Evolutionary conservation across 257 asterid genomes (phyloP), one percentile per base, ranked within the genome.

Genomic region (Galeopsis tetrahit): DNA sequence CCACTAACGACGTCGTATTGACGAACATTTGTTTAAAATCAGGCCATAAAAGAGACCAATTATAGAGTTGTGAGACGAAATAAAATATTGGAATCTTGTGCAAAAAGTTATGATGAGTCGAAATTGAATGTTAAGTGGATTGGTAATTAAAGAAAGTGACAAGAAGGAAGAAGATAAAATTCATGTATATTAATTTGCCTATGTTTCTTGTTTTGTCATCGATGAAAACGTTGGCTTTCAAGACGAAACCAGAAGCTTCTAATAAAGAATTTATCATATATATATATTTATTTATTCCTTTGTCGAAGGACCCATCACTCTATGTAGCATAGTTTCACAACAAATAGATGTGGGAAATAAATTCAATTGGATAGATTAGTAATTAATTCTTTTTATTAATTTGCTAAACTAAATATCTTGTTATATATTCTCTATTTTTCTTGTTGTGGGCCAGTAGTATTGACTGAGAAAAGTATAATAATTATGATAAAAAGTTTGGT

Each of bases 121-220:
- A 21, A 21, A 21, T 21, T 21, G 28, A 21, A 21, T 21, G 0
- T 21, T 21, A 21, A 21, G 28, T 21, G 1, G 51, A 44, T 44
- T 44, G 43, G 4, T 0, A n/a, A 10, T 7, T 31, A 52, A 61
- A 14, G 66, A 57, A 69, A 57, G 66, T 33, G 86, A 74, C 75
- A 68, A 62, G 38, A 33, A 17, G 34, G 66, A 79, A 71, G 72
- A 69, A 34, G 81, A 49, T 74, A 67, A 76, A 63, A 66, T 46
- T 10, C 48, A 14, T n/a, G 56, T 49, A 75, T 56, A 59, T 80
- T n/a, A n/a, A n/a, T n/a, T 79, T 55, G 69, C 65, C 72, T 44
- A 77, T 60, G 80, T 79, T 83, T 79, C 84, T 88, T 81, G 85
- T 81, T 80, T 80, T 73, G 79, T 77, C 77, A 52, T 81, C 80